Evolutionary conservation across 1,284 basidiomycete species (phyloP).

Genomic region (Afroboletus lepidellus): DNA sequence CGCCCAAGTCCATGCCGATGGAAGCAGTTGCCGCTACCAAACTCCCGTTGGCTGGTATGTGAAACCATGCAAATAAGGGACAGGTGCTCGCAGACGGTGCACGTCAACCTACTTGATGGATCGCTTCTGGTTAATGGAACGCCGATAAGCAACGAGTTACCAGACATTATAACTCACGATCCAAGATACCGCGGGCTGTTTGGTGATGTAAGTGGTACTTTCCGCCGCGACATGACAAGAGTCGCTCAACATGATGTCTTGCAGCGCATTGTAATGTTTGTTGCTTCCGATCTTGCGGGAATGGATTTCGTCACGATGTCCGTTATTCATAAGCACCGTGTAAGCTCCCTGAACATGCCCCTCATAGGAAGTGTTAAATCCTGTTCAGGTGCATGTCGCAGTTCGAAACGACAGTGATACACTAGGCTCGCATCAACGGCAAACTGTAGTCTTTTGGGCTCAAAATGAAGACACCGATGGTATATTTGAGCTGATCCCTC

Average conservation of each 20-base stretch:
- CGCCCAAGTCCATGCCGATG: background rate
- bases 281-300: background rate
- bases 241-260: background rate
- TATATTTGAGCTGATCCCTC: background rate
- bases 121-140: background rate
- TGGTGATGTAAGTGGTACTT: background rate
- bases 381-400: background rate
- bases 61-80: background rate
- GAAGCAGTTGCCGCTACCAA: background rate
- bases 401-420: background rate
- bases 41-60: background rate
- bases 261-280: background rate
- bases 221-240: background rate
- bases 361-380: background rate
- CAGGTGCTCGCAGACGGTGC: background rate
- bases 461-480: background rate
- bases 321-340: background rate
- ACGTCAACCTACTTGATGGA: background rate
- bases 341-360: background rate
- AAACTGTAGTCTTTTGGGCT: background rate
- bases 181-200: background rate
- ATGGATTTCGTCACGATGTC: background rate
- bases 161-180: background rate
- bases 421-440: background rate
- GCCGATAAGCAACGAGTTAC: background rate